phyloP scores from a whole-genome alignment of 257 asterid genomes.

The Salvia splendens region DNA sequence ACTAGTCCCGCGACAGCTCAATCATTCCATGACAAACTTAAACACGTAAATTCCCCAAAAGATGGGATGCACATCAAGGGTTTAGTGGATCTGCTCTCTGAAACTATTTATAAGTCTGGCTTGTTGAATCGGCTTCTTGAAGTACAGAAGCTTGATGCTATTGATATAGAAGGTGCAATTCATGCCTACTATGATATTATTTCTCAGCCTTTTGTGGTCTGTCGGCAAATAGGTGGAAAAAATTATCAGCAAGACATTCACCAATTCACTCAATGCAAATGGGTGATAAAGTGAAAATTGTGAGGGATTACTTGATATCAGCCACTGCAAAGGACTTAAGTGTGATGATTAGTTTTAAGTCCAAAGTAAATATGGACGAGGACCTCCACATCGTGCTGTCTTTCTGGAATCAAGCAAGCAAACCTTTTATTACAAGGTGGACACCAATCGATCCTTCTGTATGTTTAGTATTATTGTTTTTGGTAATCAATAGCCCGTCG shows the following conservation, averaged over 20 bases:
- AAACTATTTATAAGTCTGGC: conserved; percentile 61
- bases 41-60: conserved; percentile 53
- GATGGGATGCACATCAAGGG: conserved; percentile 64
- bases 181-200: conserved; percentile 80
- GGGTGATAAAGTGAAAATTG: conserved; percentile 64
- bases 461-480: conserved; percentile 18
- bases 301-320: conserved; percentile 82
- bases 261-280: conserved; percentile 60
- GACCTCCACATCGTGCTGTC: conserved; percentile 51
- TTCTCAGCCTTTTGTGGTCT: conserved; percentile 69
- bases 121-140: conserved; percentile 74
- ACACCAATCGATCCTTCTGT: conserved; percentile 1
- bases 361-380: conserved; percentile 45
- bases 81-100: conserved; percentile 71
- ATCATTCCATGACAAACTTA: conserved; percentile 65
- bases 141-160: conserved; percentile 77
- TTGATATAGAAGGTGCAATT: conserved; percentile 91
- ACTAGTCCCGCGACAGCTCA: conserved; percentile 42
- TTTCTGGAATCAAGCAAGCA: conserved; percentile 71
- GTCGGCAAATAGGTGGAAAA: conserved; percentile 47
- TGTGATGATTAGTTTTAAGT: conserved; percentile 79
- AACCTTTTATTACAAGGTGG: conserved; percentile 81
- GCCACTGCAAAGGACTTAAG: conserved; percentile 97
- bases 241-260: conserved; percentile 46
- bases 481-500: background rate